These are phyloP conservation scores for Apocynum venetum DNA, from an alignment of 257 asterid species.

Conservation along the genomic window DNA sequence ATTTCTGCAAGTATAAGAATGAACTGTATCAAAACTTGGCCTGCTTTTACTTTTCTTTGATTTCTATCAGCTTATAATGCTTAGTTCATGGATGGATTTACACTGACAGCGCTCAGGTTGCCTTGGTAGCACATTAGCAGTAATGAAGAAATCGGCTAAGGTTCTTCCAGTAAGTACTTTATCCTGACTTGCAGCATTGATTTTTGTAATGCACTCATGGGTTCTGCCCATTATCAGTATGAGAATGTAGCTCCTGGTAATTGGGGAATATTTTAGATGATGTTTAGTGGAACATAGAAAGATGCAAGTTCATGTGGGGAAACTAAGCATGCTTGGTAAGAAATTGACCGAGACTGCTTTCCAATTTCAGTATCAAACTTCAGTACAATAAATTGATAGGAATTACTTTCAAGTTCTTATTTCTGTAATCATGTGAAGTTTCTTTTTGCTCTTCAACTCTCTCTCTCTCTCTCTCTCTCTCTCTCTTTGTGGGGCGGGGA, in stretches of 20 bases:
- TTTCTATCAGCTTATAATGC: slow-evolving; percentile 7
- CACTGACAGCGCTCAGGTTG: slow-evolving; percentile 81
- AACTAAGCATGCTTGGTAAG: neutral
- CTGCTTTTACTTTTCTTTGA: neutral
- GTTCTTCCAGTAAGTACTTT: slow-evolving; percentile 81
- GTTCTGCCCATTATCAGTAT: neutral
- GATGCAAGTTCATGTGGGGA: neutral
- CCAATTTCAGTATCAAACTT: neutral
- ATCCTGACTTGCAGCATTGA: neutral
- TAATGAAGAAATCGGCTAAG: slow-evolving; percentile 93
- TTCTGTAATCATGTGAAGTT: neutral
- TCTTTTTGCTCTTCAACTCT: neutral
- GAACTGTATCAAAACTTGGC: neutral
- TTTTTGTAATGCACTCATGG: neutral
- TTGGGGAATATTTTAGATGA: neutral
- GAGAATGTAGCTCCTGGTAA: neutral
- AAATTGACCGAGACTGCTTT: neutral
- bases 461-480: neutral
- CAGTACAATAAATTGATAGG: neutral
- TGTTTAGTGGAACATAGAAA: neutral
- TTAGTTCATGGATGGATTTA: slow-evolving; percentile 17
- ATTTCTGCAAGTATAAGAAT: slow-evolving; percentile 4
- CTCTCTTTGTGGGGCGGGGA: too few species aligned
- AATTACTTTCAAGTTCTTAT: neutral
- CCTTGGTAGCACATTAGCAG: slow-evolving; percentile 94